Evolutionary conservation across 2,329 filamentous ascomycete genomes (phyloP).

Genomic region (Sporothrix schenckii): DNA sequence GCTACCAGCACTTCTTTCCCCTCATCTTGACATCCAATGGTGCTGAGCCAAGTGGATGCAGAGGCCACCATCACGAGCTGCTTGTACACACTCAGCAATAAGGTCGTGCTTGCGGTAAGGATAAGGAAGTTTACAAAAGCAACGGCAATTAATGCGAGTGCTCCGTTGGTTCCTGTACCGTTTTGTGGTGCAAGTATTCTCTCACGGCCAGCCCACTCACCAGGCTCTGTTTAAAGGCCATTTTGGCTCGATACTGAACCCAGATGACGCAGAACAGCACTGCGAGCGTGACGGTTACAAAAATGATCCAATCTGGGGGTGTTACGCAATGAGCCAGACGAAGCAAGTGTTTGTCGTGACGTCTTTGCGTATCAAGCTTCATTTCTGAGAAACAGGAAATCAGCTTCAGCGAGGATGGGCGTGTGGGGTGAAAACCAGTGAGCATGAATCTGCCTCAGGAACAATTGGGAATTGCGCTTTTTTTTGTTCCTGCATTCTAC

Average conservation of each 20-base stretch:
- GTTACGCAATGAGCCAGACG: slow-evolving; percentile 3
- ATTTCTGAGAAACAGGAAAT: not conserved
- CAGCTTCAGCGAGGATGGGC: not conserved
- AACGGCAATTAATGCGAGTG: not conserved
- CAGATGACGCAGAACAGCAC: not conserved
- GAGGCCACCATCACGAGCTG: not conserved
- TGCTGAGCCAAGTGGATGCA: slow-evolving; percentile 7
- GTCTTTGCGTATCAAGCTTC: not conserved
- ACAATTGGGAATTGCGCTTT: not conserved
- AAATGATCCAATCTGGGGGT: slow-evolving; percentile 4
- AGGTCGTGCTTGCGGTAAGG: not conserved
- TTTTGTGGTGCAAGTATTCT: too few species aligned
- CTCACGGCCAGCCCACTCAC: too few species aligned
- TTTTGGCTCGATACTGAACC: too few species aligned
- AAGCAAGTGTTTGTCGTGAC: slow-evolving; percentile 3
- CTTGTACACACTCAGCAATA: not conserved
- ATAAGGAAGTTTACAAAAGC: not conserved
- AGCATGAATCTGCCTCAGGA: not conserved
- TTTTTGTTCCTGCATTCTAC: not conserved
- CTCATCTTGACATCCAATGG: not conserved
- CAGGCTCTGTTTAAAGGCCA: too few species aligned
- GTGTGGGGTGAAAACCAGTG: not conserved
- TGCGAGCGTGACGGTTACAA: not conserved
- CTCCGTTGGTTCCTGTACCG: too few species aligned
- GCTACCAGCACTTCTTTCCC: not conserved